These are phyloP conservation scores for Coniochaeta ligniaria DNA, from an alignment of 2,329 filamentous ascomycete species.

Conservation along the genomic window DNA sequence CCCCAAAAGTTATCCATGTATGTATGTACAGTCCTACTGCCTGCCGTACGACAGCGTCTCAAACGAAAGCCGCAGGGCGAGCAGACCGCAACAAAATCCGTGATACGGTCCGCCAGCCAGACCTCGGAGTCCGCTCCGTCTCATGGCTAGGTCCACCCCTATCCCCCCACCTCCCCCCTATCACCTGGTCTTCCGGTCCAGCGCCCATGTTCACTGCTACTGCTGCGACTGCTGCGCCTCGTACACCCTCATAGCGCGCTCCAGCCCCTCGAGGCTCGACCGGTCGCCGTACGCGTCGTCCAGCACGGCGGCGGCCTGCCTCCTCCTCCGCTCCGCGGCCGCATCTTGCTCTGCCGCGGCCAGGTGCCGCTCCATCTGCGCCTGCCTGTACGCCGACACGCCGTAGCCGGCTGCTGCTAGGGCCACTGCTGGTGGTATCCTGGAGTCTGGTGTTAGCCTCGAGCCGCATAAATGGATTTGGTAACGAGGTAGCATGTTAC, in stretches of 20 bases:
- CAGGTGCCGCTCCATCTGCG: background rate
- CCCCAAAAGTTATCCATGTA: background rate
- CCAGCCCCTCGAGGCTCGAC: slow-evolving; percentile 20
- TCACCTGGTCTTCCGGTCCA: too few relatives aligned
- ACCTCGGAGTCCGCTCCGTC: background rate
- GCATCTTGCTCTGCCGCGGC: slow-evolving; percentile 9
- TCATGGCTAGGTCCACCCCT: background rate
- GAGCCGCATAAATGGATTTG: too few relatives aligned
- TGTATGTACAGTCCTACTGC: background rate
- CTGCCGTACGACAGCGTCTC: background rate
- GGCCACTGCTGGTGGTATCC: slow-evolving; percentile 16
- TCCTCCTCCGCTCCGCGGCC: slow-evolving; percentile 8
- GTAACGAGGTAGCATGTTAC: background rate
- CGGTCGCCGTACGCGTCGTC: slow-evolving; percentile 23
- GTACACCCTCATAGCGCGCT: slow-evolving; percentile 21
- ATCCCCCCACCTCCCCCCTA: too few relatives aligned
- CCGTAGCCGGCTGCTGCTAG: slow-evolving; percentile 17
- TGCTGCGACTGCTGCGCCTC: slow-evolving; percentile 7
- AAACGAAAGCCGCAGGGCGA: background rate
- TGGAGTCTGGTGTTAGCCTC: slow-evolving; percentile 2
- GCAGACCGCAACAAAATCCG: background rate
- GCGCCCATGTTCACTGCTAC: background rate
- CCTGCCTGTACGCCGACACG: slow-evolving; percentile 14
- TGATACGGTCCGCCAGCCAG: background rate
- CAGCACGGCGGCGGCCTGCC: slow-evolving; percentile 11